phyloP scores from a whole-genome alignment of 805 yeast species.

The Starmerella kuoi region DNA sequence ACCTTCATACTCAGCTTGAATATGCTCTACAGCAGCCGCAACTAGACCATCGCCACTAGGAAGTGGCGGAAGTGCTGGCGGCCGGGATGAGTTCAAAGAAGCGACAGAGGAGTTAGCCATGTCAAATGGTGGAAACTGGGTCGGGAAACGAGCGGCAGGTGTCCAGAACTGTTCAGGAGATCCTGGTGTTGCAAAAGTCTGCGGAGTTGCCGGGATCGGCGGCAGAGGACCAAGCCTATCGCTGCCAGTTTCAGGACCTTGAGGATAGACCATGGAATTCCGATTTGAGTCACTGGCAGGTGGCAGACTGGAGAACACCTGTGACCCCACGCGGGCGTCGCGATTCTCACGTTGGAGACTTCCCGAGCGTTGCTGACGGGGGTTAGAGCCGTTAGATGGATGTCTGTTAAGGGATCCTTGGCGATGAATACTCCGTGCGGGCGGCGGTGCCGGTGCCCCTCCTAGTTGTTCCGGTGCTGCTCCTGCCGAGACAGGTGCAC shows the following conservation, averaged over 20 bases:
- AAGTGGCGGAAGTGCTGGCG: slow-evolving; percentile 24
- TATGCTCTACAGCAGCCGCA: slow-evolving; percentile 75
- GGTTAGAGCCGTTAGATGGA: slow-evolving; percentile 13
- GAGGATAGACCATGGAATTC: not conserved
- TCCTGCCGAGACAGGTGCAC: not conserved
- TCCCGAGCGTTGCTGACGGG: slow-evolving; percentile 15
- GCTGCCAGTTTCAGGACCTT: not conserved
- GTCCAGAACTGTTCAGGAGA: slow-evolving; percentile 23
- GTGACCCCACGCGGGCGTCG: slow-evolving; percentile 13
- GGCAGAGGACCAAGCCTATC: slow-evolving; percentile 10
- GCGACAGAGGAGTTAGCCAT: slow-evolving; percentile 22
- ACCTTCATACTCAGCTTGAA: slow-evolving; percentile 60
- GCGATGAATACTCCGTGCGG: slow-evolving; percentile 16
- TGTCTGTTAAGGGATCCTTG: slow-evolving; percentile 8
- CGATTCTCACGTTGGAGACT: slow-evolving; percentile 1
- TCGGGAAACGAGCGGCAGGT: slow-evolving; percentile 20
- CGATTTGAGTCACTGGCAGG: slow-evolving; percentile 6
- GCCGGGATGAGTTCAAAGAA: slow-evolving; percentile 19
- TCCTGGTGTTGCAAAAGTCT: not conserved
- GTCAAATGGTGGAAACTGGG: slow-evolving; percentile 13
- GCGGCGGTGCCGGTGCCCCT: slow-evolving; percentile 17
- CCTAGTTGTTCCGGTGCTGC: not conserved
- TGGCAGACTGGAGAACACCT: slow-evolving; percentile 10
- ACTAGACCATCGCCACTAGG: slow-evolving; percentile 35
- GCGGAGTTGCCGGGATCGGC: slow-evolving; percentile 10